Base-by-base conservation (phyloP, 306 rosid species). In the Gynostemma pentaphyllum region DNA sequence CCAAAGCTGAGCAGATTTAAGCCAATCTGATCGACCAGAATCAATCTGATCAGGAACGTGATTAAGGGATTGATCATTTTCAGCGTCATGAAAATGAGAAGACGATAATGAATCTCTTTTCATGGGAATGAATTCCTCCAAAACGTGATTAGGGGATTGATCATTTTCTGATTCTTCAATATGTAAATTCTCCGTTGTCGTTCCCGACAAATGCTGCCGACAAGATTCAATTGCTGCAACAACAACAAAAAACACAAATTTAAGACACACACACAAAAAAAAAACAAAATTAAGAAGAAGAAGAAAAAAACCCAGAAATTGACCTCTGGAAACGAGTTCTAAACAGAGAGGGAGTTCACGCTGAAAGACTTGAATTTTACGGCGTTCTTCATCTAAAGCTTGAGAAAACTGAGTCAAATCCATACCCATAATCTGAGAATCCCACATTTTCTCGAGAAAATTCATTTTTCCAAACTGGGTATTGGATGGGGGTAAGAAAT, bases 1-100 rank as follows among this genome's bases (percentile, higher is more conserved):
- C 98, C 96, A 92, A 10, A 92, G 70, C 81, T 86, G 96, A 73
- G 83, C 98, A 1, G 98, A 86, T 82, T 83, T 82, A 54, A 92
- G 95, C 96, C 98, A 92, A 55, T 88, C 98, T 1, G 86, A 73
- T 75, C 83, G 87, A 60, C 85, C 94, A 1, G 87, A 59, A 71
- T 88, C 84, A 18, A 42, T 84, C 48, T 73, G 74, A 69, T 79
- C 84, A 30, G 19, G 37, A 34, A 34, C 8, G 19, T 0, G 65
- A 32, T 36, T 37, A 5, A 2, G 39, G 9, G 19, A 60, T 14
- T 37, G 53, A 26, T 67, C 48, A 16, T 48, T 69, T 54, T 50
- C 59, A n/a, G 37, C 78, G 5, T 79, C 80, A 2, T 79, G 74
- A 64, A 41, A 77, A 64, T 77, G 75, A 9, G 81, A 74, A 1